Base-by-base conservation (phyloP, 1,284 basidiomycete species). In the Cystobasidium slooffiae region DNA sequence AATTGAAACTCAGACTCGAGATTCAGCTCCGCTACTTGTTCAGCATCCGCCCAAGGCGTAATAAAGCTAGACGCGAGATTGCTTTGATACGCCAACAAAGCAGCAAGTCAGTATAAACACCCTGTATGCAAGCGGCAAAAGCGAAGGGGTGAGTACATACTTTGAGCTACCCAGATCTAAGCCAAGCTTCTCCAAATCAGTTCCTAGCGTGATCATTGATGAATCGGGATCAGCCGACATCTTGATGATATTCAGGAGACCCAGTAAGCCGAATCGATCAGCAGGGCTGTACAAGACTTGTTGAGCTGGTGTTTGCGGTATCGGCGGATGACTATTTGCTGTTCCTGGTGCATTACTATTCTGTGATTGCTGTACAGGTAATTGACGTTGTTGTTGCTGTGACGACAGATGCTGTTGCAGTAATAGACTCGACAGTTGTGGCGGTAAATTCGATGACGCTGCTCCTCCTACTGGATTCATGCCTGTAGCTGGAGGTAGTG, bases 241-340 rank as follows among this genome's bases (percentile, higher is more conserved):
- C 85, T 94, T 94, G 83, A 98, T 95, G 85, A 95, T 88, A 74
- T 91, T 90, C 75, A 99, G 85, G 76, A 99, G 84, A 2, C 93
- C 93, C 65, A 97, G 83, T 49, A 99, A 84, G 0, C 96, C 96
- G 90, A 95, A 99, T 78, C 94, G 88, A 83, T 99, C 96, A 70
- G 95, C 96, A 0, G 96, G 93, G 68, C 91, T 93, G 78, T 92
- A 89, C 67, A 98, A 86, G 20, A 99, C 89, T 84, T 99, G 96
- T 82, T 97, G 93, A 52, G 94, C 94, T 0, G 96, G 94, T 31
- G 75, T 76, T 24, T 75, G 75, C 9, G 72, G 67, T 10, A 76
- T 49, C n/a, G 44, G 76, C 41, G 46, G 62, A 12, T 58, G 59
- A 46, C 20, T 20, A 8, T 44, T 24, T 52, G 51, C 14, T n/a